Percentiles rank a stretch among this genome's conserved stretches.
These are phyloP conservation scores for Sutorius australiensis DNA, from an alignment of 768 basidiomycete species.

Conservation along the genomic window DNA sequence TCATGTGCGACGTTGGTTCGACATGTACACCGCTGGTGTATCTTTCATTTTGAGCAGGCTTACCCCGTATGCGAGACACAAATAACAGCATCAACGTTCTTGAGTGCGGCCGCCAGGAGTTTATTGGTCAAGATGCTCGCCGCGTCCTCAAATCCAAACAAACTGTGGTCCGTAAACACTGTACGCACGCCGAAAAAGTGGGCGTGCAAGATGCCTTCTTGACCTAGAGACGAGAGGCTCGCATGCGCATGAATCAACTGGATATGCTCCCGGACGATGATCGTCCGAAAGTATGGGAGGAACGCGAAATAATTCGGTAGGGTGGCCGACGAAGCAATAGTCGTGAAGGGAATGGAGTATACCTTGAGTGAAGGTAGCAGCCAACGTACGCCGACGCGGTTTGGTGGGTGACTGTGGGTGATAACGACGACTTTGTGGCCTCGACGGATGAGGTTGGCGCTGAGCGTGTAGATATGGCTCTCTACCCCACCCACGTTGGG, in stretches of 20 bases:
- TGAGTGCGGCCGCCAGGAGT: slow-evolving; percentile 77
- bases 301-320: slow-evolving; percentile 92
- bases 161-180: slow-evolving; percentile 94
- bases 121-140: slow-evolving; percentile 98
- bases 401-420: slow-evolving; percentile 85
- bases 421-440: slow-evolving; percentile 96
- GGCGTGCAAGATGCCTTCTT: slow-evolving; percentile 89
- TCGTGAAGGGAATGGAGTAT: slow-evolving; percentile 87
- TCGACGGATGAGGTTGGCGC: slow-evolving; percentile 70
- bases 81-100: slow-evolving; percentile 90
- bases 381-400: slow-evolving; percentile 88
- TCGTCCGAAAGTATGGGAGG: slow-evolving; percentile 86
- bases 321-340: slow-evolving; percentile 89
- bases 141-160: slow-evolving; percentile 96
- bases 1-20: neutral
- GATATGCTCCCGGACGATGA: slow-evolving; percentile 82
- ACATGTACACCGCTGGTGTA: neutral
- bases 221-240: slow-evolving; percentile 82
- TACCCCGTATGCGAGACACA: slow-evolving; percentile 97
- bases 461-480: slow-evolving; percentile 92
- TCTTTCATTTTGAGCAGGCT: slow-evolving; percentile 15
- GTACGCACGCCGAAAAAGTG: slow-evolving; percentile 84
- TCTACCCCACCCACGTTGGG: slow-evolving; percentile 95
- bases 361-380: slow-evolving; percentile 84
- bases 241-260: slow-evolving; percentile 91